Percentiles rank a stretch among this genome's conserved stretches.
phyloP scores from a whole-genome alignment of 768 basidiomycete genomes.

The Agrocybe pediades region DNA sequence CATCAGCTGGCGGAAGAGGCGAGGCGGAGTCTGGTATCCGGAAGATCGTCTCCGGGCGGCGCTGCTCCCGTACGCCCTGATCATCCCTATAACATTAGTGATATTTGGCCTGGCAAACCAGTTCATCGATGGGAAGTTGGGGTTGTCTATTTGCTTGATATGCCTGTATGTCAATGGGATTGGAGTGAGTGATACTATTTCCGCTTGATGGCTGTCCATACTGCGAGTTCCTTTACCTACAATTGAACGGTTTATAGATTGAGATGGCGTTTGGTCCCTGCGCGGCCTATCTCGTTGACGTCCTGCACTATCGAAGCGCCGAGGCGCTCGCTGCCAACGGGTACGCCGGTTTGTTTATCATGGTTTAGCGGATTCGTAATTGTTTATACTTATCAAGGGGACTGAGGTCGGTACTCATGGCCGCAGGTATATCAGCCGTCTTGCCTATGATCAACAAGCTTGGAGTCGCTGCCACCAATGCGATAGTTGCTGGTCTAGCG shows the following conservation, averaged over 20 bases:
- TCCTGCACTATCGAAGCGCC: constrained; percentile 61
- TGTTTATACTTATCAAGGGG: constrained; percentile 32
- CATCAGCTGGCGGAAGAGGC: constrained; percentile 44
- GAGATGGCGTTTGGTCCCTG: constrained; percentile 57
- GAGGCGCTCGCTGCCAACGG: constrained; percentile 59
- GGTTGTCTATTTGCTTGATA: constrained; percentile 50
- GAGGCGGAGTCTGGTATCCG: constrained; percentile 62
- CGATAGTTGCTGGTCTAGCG: constrained; percentile 42
- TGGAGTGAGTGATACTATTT: constrained; percentile 45
- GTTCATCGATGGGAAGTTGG: constrained; percentile 49
- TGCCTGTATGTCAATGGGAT: constrained; percentile 66
- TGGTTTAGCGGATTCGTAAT: neutral
- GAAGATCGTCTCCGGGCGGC: constrained; percentile 67
- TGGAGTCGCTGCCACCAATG: constrained; percentile 54
- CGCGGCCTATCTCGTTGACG: constrained; percentile 60
- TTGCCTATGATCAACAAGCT: constrained; percentile 55
- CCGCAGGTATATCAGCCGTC: constrained; percentile 44
- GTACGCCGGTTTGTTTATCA: constrained; percentile 30
- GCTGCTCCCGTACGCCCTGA: constrained; percentile 42
- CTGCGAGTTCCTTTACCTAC: neutral
- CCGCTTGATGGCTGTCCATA: neutral
- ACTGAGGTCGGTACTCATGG: constrained; percentile 45
- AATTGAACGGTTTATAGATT: constrained; percentile 36
- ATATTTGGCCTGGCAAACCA: constrained; percentile 49
- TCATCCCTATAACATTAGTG: constrained; percentile 56